Percentiles rank a stretch among this genome's conserved stretches.
These are phyloP conservation scores for Kodamaea plutei DNA, from an alignment of 1,139 yeast genomes.

Conservation along the genomic window DNA sequence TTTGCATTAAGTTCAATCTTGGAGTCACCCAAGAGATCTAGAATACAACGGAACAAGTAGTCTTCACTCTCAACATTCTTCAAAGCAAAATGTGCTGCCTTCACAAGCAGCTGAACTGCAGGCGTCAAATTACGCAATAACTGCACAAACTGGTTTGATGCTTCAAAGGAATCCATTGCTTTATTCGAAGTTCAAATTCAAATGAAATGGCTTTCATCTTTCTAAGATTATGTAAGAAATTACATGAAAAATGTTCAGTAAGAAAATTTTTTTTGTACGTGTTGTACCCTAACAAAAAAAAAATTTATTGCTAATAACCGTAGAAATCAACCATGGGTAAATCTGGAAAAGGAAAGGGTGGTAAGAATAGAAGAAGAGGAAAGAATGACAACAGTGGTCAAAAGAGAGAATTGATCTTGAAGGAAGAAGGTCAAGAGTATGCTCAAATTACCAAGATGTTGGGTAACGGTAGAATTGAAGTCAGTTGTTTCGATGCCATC, in stretches of 20 bases:
- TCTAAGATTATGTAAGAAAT: not conserved
- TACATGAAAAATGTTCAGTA: not conserved
- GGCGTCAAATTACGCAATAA: slow-evolving; percentile 61
- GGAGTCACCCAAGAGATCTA: slow-evolving; percentile 57
- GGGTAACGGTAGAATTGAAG: slow-evolving; percentile 97
- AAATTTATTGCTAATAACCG: not conserved
- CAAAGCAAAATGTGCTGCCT: slow-evolving; percentile 58
- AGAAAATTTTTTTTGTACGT: not conserved
- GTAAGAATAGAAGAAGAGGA: slow-evolving; percentile 97
- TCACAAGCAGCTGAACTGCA: slow-evolving; percentile 50
- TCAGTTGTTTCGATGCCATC: slow-evolving; percentile 87
- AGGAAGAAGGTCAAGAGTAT: slow-evolving; percentile 97
- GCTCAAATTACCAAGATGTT: slow-evolving; percentile 98
- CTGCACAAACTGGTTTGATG: slow-evolving; percentile 64
- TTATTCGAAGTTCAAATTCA: too few relatives aligned
- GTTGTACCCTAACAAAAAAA: too few relatives aligned
- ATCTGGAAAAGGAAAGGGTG: slow-evolving; percentile 56
- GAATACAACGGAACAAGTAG: slow-evolving; percentile 65
- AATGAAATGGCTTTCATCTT: too few relatives aligned
- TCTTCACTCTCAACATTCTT: slow-evolving; percentile 61
- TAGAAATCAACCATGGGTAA: slow-evolving; percentile 38
- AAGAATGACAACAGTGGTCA: slow-evolving; percentile 90
- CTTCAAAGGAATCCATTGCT: slow-evolving; percentile 75
- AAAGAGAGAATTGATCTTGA: slow-evolving; percentile 88
- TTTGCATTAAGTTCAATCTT: slow-evolving; percentile 53